Conservation (phyloP, 805 yeast genomes). For the Candida corydali region DNA sequence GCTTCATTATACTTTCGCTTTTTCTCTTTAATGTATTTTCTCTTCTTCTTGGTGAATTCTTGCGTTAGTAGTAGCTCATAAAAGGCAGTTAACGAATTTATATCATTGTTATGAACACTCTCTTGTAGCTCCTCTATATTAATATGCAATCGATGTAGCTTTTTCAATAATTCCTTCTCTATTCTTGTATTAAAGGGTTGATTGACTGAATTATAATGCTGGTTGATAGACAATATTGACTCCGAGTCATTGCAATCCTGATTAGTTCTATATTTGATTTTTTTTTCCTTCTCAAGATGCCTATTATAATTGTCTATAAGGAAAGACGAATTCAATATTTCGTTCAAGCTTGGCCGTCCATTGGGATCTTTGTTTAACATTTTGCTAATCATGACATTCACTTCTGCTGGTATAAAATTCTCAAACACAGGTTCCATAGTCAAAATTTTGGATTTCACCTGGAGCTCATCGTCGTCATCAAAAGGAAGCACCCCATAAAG, state of each 20-base stretch:
- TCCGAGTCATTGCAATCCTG: slow-evolving; percentile 24
- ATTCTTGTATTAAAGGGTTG: slow-evolving; percentile 51
- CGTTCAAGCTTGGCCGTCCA: slow-evolving; percentile 49
- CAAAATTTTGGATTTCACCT: slow-evolving; percentile 57
- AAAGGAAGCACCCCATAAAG: slow-evolving; percentile 87
- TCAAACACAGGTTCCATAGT: slow-evolving; percentile 60
- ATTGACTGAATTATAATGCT: slow-evolving; percentile 27
- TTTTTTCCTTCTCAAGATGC: slow-evolving; percentile 14
- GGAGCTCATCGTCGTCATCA: slow-evolving; percentile 73
- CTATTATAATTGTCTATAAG: slow-evolving; percentile 29
- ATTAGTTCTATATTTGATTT: slow-evolving; percentile 7
- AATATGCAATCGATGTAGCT: slow-evolving; percentile 56
- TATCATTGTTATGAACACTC: slow-evolving; percentile 53
- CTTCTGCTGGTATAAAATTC: slow-evolving; percentile 44
- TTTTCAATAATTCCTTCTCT: slow-evolving; percentile 61
- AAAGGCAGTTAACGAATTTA: slow-evolving; percentile 71
- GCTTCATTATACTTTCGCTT: slow-evolving; percentile 31
- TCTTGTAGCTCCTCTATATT: slow-evolving; percentile 57
- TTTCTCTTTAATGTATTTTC: slow-evolving; percentile 24
- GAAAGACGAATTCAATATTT: slow-evolving; percentile 33
- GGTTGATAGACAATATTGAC: slow-evolving; percentile 36
- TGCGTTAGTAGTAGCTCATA: slow-evolving; percentile 66
- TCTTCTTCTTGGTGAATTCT: slow-evolving; percentile 36
- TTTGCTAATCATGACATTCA: slow-evolving; percentile 45
- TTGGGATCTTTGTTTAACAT: slow-evolving; percentile 66